A percentile compares a stretch with the other conserved stretches of the same genome.
These are phyloP conservation scores for Tetradesmus lagerheimii DNA, from an alignment of 139 green algal species.

Conservation along the genomic window DNA sequence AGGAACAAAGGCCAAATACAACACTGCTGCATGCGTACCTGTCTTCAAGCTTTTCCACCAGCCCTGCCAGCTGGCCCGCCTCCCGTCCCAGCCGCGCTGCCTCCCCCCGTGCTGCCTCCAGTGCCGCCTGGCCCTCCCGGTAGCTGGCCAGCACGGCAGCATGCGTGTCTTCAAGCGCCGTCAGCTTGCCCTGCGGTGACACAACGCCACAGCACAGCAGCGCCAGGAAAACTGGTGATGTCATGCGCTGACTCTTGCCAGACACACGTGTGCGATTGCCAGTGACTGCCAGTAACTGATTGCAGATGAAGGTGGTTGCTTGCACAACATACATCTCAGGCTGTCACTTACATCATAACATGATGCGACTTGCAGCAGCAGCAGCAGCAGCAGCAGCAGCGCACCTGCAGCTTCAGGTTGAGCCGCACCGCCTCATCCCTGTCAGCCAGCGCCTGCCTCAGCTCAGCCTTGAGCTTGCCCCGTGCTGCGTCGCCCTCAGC, in stretches of 20 bases:
- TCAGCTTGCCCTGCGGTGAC: conserved; percentile 11
- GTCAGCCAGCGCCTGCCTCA: not conserved
- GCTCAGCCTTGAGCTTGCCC: not conserved
- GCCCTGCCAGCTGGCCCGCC: not conserved
- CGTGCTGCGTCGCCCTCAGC: not conserved
- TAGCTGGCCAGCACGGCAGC: not conserved
- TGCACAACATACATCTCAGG: too few relatives aligned
- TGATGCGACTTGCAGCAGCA: too few relatives aligned
- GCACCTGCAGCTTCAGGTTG: conserved; percentile 43
- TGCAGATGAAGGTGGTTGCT: too few relatives aligned
- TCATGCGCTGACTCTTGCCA: too few relatives aligned
- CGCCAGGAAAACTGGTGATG: not conserved
- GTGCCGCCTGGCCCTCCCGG: not conserved
- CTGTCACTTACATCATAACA: too few relatives aligned
- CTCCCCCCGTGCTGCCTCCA: not conserved
- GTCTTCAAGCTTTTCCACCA: not conserved
- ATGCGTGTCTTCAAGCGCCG: not conserved
- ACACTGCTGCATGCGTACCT: too few relatives aligned
- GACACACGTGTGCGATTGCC: too few relatives aligned
- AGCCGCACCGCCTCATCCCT: conserved; percentile 28
- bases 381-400: not conserved
- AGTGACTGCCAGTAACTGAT: too few relatives aligned
- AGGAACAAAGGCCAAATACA: not conserved
- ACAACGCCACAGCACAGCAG: not conserved
- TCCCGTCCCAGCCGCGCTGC: not conserved